These are phyloP conservation scores for Calonectria honghensis DNA, from an alignment of 2,329 filamentous ascomycete species.

Conservation along the genomic window DNA sequence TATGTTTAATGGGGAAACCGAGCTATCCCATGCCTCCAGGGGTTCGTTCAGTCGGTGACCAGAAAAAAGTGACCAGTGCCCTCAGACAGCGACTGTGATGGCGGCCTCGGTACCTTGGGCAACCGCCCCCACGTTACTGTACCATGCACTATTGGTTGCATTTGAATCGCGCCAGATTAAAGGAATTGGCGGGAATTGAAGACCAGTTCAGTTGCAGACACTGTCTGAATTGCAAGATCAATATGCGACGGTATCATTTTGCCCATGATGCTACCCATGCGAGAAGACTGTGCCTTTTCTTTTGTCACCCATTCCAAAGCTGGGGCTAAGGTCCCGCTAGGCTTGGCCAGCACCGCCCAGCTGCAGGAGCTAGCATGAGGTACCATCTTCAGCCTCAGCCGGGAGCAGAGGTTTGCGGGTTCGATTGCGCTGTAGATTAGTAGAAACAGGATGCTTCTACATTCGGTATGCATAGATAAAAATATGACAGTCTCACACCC, in stretches of 20 bases:
- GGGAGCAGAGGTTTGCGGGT: not conserved
- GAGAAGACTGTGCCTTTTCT: not conserved
- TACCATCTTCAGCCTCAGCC: not conserved
- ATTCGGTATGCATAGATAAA: not conserved
- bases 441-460: not conserved
- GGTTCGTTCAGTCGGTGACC: slow-evolving; percentile 6
- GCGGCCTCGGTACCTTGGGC: not conserved
- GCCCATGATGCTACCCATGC: not conserved
- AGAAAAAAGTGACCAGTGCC: not conserved
- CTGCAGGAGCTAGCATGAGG: slow-evolving; percentile 10
- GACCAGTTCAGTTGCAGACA: not conserved
- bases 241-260: not conserved
- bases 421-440: not conserved
- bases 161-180: not conserved
- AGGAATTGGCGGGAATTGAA: not conserved
- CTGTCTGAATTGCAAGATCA: not conserved
- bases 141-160: not conserved
- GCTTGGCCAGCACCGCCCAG: not conserved
- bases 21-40: not conserved
- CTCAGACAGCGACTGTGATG: not conserved
- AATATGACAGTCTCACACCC: not conserved
- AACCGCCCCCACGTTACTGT: not conserved
- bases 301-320: not conserved
- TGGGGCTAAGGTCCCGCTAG: not conserved
- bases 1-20: slow-evolving; percentile 15